Percentiles rank a stretch among this genome's conserved stretches.
phyloP scores from a whole-genome alignment of 75 land plant genomes.

The Azolla pinnata region DNA sequence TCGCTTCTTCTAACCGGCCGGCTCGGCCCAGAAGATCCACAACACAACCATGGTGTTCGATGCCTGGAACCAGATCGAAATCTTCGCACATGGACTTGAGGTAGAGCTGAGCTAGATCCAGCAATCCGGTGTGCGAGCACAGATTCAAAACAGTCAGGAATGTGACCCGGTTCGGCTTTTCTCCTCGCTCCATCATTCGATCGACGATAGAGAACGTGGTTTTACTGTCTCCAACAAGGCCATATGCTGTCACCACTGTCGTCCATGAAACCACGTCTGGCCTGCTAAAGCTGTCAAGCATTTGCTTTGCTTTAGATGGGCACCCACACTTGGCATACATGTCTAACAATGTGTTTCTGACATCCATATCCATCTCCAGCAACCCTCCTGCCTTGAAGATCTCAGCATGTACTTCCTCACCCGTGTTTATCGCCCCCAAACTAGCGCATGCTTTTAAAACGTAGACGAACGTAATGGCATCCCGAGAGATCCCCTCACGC shows the following conservation, averaged over 20 bases:
- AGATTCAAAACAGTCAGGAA: not conserved
- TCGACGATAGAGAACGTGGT: not conserved
- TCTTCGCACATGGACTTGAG: not conserved
- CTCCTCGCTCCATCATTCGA: too few relatives aligned
- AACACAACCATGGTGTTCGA: not conserved
- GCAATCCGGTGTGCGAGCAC: not conserved
- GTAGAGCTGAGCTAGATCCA: not conserved
- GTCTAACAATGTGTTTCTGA: not conserved
- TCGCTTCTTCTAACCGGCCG: not conserved
- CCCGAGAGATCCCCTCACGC: not conserved
- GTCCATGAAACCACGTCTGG: not conserved
- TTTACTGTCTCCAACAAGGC: not conserved
- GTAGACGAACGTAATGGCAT: not conserved
- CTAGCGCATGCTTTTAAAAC: not conserved
- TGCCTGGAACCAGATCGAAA: not conserved
- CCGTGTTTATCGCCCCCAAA: not conserved
- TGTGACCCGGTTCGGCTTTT: slow-evolving; percentile 1
- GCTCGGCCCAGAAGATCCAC: not conserved
- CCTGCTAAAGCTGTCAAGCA: not conserved
- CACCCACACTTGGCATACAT: not conserved
- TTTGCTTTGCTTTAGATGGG: not conserved
- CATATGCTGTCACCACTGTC: not conserved
- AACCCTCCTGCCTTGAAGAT: not conserved
- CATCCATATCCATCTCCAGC: not conserved
- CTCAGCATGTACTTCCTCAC: not conserved